Evolutionary conservation across 176 grass and related monocot species (phyloP).

Genomic region (Carex myosuroides): DNA sequence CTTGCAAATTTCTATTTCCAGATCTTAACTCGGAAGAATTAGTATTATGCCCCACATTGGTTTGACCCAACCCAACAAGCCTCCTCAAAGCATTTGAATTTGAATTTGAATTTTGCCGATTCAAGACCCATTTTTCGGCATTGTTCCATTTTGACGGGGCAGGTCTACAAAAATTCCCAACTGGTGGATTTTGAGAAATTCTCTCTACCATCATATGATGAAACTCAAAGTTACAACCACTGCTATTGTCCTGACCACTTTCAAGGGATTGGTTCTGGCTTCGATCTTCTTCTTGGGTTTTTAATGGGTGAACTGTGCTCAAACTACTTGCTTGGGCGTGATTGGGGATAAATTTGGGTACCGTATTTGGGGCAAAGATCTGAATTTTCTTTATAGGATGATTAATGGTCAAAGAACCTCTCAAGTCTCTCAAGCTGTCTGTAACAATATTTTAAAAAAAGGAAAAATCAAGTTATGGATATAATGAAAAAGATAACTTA

Average conservation of each 20-base stretch:
- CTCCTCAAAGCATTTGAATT: conserved; percentile 30
- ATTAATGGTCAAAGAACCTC: conserved; percentile 22
- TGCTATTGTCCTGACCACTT: conserved; percentile 51
- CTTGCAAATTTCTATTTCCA: conserved; percentile 11
- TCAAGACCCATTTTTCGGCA: conserved; percentile 97
- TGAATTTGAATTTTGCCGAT: conserved; percentile 47
- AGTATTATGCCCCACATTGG: background rate
- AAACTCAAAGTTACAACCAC: conserved; percentile 73
- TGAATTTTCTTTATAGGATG: conserved; percentile 23
- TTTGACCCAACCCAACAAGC: conserved; percentile 7
- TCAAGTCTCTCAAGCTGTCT: conserved; percentile 46
- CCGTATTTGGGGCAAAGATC: conserved; percentile 23
- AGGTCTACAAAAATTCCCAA: conserved; percentile 47
- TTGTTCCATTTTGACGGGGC: conserved; percentile 91
- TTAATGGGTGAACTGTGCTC: conserved; percentile 72
- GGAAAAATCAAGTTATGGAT: background rate
- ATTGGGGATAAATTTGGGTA: conserved; percentile 30
- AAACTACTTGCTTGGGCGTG: conserved; percentile 38
- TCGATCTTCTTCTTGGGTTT: conserved; percentile 54
- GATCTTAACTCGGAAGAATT: conserved; percentile 3
- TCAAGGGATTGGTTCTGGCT: conserved; percentile 35
- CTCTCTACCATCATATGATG: conserved; percentile 50
- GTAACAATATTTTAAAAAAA: conserved; percentile 17
- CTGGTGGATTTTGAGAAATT: conserved; percentile 26
- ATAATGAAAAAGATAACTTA: background rate